A percentile compares a stretch with the other conserved stretches of the same genome.
Conservation (phyloP, 2,329 filamentous ascomycete genomes). For the Fusarium sp. region DNA sequence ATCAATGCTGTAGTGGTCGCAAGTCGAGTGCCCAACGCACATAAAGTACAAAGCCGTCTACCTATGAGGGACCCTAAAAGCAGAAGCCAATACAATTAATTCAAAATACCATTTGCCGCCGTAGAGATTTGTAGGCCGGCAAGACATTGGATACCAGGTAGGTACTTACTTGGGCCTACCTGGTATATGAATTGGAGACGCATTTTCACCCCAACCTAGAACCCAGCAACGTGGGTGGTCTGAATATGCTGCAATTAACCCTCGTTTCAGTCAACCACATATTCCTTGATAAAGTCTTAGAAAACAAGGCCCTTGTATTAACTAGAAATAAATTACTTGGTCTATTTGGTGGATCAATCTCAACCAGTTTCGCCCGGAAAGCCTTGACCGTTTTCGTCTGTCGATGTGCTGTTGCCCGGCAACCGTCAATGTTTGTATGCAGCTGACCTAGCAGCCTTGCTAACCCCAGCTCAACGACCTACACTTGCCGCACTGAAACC, state of each 20-base stretch:
- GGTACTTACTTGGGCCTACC: no score
- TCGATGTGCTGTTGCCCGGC: slow-evolving; percentile 16
- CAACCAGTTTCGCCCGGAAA: slow-evolving; percentile 4
- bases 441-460: slow-evolving; percentile 6
- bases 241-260: not conserved
- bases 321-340: not conserved
- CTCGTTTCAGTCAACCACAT: not conserved
- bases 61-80: no score
- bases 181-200: no score
- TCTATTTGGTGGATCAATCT: not conserved
- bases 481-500: slow-evolving; percentile 18
- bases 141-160: no score
- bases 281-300: not conserved
- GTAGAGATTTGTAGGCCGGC: no score
- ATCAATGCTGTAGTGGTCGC: no score
- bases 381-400: slow-evolving; percentile 3
- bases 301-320: not conserved
- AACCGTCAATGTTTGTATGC: slow-evolving; percentile 24
- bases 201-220: no score
- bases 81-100: no score
- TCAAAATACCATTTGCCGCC: no score
- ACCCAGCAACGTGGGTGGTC: no score
- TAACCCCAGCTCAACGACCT: slow-evolving; percentile 25
- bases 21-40: no score
- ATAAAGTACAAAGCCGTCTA: no score